Conservation (phyloP, 768 basidiomycete species). For the Suillus spraguei region DNA sequence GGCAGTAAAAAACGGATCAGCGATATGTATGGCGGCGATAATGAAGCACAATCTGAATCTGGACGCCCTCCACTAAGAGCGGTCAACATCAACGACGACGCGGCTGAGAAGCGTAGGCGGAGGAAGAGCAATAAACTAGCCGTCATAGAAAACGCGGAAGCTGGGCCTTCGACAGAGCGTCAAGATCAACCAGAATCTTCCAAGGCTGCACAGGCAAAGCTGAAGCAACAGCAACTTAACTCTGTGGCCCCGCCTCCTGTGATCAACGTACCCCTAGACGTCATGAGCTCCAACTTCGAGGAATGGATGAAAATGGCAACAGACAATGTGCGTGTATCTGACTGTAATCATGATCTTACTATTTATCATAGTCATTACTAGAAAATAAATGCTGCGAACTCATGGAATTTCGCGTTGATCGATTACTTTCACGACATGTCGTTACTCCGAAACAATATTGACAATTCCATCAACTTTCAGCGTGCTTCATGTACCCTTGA, state of each 20-base stretch:
- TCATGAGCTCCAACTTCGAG: conserved; percentile 94
- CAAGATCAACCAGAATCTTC: conserved; percentile 42
- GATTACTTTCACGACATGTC: conserved; percentile 99
- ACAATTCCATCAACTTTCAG: conserved; percentile 99
- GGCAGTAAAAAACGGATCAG: conserved; percentile 43
- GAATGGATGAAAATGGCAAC: conserved; percentile 99
- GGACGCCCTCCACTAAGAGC: conserved; percentile 43
- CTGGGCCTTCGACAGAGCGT: conserved; percentile 53
- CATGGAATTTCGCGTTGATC: conserved; percentile 97
- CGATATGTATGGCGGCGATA: conserved; percentile 51
- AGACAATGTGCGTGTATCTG: conserved; percentile 76
- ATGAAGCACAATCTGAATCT: conserved; percentile 32
- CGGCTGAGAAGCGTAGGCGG: conserved; percentile 81
- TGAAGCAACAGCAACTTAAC: conserved; percentile 62
- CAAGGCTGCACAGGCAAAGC: conserved; percentile 49
- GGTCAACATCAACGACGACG: conserved; percentile 75
- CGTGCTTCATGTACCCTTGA: conserved; percentile 97
- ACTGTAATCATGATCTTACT: conserved; percentile 11
- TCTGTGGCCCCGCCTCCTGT: conserved; percentile 58
- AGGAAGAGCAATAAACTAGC: conserved; percentile 74
- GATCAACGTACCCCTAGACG: conserved; percentile 69
- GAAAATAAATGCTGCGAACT: conserved; percentile 99
- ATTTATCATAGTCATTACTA: conserved; percentile 34
- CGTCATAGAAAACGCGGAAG: conserved; percentile 56
- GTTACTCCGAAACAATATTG: conserved; percentile 85